Evolutionary conservation across 768 basidiomycete species (phyloP).

Genomic region (Boletales sp.): DNA sequence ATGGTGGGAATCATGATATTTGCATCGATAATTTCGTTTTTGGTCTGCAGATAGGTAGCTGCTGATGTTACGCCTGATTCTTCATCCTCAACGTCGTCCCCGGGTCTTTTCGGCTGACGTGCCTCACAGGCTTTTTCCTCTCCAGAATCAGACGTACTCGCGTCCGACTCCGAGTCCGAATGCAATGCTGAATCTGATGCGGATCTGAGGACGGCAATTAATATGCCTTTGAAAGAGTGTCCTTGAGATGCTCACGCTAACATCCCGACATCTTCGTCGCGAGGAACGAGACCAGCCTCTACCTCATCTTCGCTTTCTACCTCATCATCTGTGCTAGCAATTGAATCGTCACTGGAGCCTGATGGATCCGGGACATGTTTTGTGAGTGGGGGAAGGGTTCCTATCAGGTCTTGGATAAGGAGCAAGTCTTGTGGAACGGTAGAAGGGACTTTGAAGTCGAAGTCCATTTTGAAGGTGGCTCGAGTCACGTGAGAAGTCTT

Average conservation of each 20-base stretch:
- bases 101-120: constrained; percentile 7
- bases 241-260: constrained; percentile 18
- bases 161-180: constrained; percentile 31
- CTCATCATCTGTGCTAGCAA: constrained; percentile 51
- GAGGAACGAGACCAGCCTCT: constrained; percentile 53
- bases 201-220: constrained; percentile 24
- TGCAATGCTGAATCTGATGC: constrained; percentile 35
- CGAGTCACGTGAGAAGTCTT: constrained; percentile 20
- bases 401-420: constrained; percentile 66
- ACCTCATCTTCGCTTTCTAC: constrained; percentile 70
- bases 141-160: constrained; percentile 21
- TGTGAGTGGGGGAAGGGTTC: constrained; percentile 19
- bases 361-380: background rate
- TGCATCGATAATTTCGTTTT: constrained; percentile 63
- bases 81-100: constrained; percentile 47
- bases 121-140: constrained; percentile 4
- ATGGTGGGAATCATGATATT: constrained; percentile 62
- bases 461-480: constrained; percentile 15
- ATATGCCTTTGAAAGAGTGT: constrained; percentile 5
- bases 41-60: constrained; percentile 54
- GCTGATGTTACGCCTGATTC: constrained; percentile 40
- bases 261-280: constrained; percentile 37
- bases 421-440: constrained; percentile 68
- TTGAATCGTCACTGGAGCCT: constrained; percentile 40
- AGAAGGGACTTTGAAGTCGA: constrained; percentile 58